These are phyloP conservation scores for Aspergillus unguis DNA, from an alignment of 2,329 filamentous ascomycete genomes.

Conservation along the genomic window DNA sequence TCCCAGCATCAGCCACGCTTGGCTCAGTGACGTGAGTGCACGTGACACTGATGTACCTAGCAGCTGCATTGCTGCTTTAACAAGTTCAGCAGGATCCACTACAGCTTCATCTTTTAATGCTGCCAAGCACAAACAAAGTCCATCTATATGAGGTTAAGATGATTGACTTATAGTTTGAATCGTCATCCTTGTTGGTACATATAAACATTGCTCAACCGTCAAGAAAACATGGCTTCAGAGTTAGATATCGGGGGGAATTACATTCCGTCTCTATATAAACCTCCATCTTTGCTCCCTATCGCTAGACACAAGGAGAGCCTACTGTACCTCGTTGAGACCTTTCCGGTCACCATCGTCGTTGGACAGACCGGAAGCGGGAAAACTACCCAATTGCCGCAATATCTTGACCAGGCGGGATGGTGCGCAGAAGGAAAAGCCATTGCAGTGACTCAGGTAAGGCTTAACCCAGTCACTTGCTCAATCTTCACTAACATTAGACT, in stretches of 20 bases:
- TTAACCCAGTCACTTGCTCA: conserved; percentile 15
- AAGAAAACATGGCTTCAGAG: conserved; percentile 41
- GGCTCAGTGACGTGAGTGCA: conserved; percentile 20
- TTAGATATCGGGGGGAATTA: conserved; percentile 47
- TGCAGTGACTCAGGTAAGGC: conserved; percentile 80
- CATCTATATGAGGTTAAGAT: background rate
- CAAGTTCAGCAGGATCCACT: background rate
- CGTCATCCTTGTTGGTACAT: background rate
- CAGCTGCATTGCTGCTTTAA: background rate
- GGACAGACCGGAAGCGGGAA: conserved; percentile 95
- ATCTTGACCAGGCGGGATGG: conserved; percentile 84
- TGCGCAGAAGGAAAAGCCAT: conserved; percentile 77
- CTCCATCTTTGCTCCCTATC: conserved; percentile 78
- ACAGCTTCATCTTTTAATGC: background rate
- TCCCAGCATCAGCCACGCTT: conserved; percentile 16
- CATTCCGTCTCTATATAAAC: conserved; percentile 83
- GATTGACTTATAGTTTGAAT: background rate
- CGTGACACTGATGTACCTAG: conserved; percentile 9
- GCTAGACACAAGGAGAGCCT: conserved; percentile 74
- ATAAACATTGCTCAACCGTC: conserved; percentile 4
- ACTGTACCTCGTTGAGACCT: conserved; percentile 81
- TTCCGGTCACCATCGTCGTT: conserved; percentile 80
- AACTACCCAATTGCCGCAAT: conserved; percentile 93
- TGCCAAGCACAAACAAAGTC: background rate
- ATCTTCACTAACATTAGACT: conserved; percentile 1